Conservation (phyloP, 805 yeast genomes). For the Candida taoyuanica region DNA sequence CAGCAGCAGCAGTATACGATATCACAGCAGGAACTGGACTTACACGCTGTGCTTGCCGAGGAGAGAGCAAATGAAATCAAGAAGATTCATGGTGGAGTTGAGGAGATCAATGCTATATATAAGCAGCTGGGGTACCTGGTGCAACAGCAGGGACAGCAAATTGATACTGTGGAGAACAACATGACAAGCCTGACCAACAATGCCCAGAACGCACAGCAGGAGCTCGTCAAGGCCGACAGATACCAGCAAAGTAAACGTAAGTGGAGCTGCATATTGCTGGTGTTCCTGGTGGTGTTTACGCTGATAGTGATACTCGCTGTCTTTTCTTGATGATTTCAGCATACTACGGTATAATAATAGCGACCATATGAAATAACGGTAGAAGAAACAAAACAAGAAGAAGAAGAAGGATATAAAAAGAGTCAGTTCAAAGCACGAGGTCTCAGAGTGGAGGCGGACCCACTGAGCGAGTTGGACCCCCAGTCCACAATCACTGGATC, state of each 20-base stretch:
- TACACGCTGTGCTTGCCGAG: conserved; percentile 58
- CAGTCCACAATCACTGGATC: too few species aligned
- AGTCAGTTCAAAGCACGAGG: too few species aligned
- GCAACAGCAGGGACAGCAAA: conserved; percentile 77
- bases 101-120: conserved; percentile 81
- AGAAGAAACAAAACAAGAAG: background rate
- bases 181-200: conserved; percentile 58
- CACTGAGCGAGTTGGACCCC: too few species aligned
- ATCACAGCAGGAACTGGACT: conserved; percentile 50
- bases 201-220: conserved; percentile 65
- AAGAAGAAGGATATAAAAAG: too few species aligned
- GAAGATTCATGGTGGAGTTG: conserved; percentile 71
- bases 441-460: too few species aligned
- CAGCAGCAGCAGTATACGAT: conserved; percentile 34
- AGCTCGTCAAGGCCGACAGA: conserved; percentile 67
- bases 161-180: conserved; percentile 82
- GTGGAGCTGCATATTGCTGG: conserved; percentile 67
- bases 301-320: conserved; percentile 55
- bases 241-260: conserved; percentile 66
- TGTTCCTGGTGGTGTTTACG: conserved; percentile 53
- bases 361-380: too few species aligned
- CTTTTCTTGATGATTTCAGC: conserved; percentile 6
- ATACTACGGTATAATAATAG: too few species aligned
- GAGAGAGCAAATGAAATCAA: conserved; percentile 72
- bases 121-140: conserved; percentile 76